Base-by-base conservation (phyloP, 352 stramenopile species). In the Pythium volutum region DNA sequence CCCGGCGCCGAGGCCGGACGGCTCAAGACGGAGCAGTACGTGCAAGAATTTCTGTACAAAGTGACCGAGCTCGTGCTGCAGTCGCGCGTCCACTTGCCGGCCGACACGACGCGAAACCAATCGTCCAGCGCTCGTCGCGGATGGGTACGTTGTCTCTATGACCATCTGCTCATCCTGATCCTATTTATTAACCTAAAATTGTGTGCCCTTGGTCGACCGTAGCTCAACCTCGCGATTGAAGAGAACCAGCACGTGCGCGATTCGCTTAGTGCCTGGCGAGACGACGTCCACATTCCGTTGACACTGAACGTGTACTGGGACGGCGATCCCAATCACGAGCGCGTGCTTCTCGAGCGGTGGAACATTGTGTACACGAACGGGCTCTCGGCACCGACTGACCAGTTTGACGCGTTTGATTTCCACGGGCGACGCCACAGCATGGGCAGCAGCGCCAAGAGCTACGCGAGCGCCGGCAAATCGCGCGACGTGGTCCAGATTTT, bases 141-240 rank as follows among this genome's bases (percentile, higher is more conserved):
- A 57, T 68, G 86, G 25, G 79, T 89, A 76, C 53, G 76, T 75
- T 38, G 16, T 34, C 25, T 52, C 25, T 7, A 10, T 43, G 27
- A 26, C n/a, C 7, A 31, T 27, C 1, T 49, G n/a, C n/a, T n/a
- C n/a, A n/a, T n/a, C n/a, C n/a, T n/a, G n/a, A n/a, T n/a, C n/a
- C n/a, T n/a, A n/a, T n/a, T n/a, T n/a, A n/a, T n/a, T n/a, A n/a
- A n/a, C n/a, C n/a, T n/a, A n/a, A n/a, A n/a, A n/a, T n/a, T n/a
- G n/a, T 34, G 10, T 34, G 29, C 29, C 29, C 10, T 34, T 25
- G 0, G 62, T 7, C n/a, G 36, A 14, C 46, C 8, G 27, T 49
- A 89, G 71, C 90, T 95, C 55, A 93, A 93, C 55, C 56, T 95
- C 33, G 86, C 93, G 43, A 93, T 95, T 63, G 81, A 93, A 66